These are phyloP conservation scores for Apophysomyces sp. DNA, from an alignment of 371 early-diverging fungal species.

Conservation along the genomic window DNA sequence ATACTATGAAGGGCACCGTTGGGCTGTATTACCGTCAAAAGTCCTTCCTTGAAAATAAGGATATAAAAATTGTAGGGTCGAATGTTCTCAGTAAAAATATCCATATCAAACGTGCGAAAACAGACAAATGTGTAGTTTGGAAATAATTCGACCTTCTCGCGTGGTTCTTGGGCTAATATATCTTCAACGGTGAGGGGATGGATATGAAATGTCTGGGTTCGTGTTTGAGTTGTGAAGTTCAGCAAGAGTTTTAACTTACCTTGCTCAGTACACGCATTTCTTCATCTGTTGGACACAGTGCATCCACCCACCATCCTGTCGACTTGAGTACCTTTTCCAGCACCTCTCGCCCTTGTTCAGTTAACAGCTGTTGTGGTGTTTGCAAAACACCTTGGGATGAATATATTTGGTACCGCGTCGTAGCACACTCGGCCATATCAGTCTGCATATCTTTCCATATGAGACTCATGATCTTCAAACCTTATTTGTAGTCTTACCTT, in stretches of 20 bases:
- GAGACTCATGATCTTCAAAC: background rate
- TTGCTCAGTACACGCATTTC: conserved; percentile 79
- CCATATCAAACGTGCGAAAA: conserved; percentile 67
- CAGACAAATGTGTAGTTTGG: conserved; percentile 70
- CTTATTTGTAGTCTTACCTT: conserved; percentile 4
- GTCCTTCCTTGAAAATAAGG: conserved; percentile 68
- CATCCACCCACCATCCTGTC: conserved; percentile 87
- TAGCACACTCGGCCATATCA: background rate
- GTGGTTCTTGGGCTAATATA: conserved; percentile 66
- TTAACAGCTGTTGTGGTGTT: conserved; percentile 19
- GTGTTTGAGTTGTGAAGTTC: background rate
- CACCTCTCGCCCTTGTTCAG: conserved; percentile 28
- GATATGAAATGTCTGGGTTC: conserved; percentile 51
- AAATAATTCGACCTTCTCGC: conserved; percentile 77
- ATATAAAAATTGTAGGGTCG: conserved; percentile 80
- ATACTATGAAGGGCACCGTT: too few species aligned
- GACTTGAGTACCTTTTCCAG: conserved; percentile 46
- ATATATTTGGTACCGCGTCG: conserved; percentile 26
- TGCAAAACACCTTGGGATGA: conserved; percentile 9
- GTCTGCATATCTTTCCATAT: background rate
- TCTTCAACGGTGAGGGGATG: conserved; percentile 80
- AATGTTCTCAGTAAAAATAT: conserved; percentile 43
- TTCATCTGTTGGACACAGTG: conserved; percentile 70
- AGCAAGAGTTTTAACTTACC: conserved; percentile 19
- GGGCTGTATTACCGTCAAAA: conserved; percentile 61